Evolutionary conservation across 2,329 filamentous ascomycete species (phyloP).

Genomic region (Rugonectria rugulosa): DNA sequence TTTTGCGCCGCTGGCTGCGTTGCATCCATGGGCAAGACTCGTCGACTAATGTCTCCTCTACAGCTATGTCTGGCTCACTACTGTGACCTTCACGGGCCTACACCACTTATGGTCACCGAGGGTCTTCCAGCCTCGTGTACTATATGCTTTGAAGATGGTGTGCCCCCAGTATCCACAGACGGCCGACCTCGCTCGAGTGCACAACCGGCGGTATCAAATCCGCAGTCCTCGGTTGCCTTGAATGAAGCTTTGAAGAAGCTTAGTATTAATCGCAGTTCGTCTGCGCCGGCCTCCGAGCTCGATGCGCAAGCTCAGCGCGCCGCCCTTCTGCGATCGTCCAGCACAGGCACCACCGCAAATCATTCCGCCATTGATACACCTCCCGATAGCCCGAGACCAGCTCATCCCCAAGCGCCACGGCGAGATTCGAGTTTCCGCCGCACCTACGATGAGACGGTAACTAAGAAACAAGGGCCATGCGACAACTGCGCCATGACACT

Average conservation of each 20-base stretch:
- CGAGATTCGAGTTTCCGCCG: conserved; percentile 67
- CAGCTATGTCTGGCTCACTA: conserved; percentile 76
- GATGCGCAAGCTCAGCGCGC: conserved; percentile 54
- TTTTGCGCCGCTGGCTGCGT: conserved; percentile 14
- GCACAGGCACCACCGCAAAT: conserved; percentile 42
- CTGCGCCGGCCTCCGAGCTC: conserved; percentile 53
- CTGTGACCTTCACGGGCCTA: conserved; percentile 74
- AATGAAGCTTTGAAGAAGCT: conserved; percentile 58
- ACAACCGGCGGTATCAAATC: conserved; percentile 44
- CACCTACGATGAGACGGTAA: conserved; percentile 72
- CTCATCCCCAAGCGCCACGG: conserved; percentile 48
- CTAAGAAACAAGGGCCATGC: conserved; percentile 68
- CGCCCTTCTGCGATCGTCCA: conserved; percentile 51
- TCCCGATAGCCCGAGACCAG: conserved; percentile 62
- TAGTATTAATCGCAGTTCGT: conserved; percentile 54
- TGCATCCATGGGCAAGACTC: conserved; percentile 40
- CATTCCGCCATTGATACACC: conserved; percentile 62
- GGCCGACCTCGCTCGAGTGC: conserved; percentile 52
- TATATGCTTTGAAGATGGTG: conserved; percentile 60
- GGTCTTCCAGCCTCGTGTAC: conserved; percentile 68
- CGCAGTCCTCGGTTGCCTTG: conserved; percentile 47
- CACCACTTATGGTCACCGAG: conserved; percentile 74
- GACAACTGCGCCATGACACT: conserved; percentile 74
- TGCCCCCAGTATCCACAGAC: conserved; percentile 31
- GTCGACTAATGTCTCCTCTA: conserved; percentile 46